Conservation (phyloP, 129 eudicot genomes). For the sunflower (Helianthus annuus) region DNA sequence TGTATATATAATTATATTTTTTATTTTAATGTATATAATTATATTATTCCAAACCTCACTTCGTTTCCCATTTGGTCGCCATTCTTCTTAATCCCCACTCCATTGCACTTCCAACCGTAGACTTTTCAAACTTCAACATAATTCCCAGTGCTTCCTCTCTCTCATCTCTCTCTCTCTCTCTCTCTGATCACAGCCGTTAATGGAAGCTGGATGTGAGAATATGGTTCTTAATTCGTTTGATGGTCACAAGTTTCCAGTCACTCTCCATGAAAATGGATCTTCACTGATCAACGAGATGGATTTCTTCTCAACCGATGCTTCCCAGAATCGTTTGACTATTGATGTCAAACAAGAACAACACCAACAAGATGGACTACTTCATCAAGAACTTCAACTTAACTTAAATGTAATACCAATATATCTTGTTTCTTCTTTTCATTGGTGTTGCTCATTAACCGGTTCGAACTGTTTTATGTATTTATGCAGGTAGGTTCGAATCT, state of each 20-base stretch:
- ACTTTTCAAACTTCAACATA: slow-evolving; percentile 16
- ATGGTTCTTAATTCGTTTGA: slow-evolving; percentile 39
- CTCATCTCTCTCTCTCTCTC: slow-evolving; percentile 11
- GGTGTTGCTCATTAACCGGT: no score
- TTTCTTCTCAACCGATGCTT: slow-evolving; percentile 30
- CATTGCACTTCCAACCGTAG: slow-evolving; percentile 5
- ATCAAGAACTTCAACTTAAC: slow-evolving; percentile 34
- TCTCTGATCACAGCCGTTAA: not conserved
- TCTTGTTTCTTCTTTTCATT: not conserved
- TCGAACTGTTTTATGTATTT: not conserved
- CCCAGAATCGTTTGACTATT: not conserved
- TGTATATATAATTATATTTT: not conserved
- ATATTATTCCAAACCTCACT: slow-evolving; percentile 18
- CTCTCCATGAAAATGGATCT: slow-evolving; percentile 12
- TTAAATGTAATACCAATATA: slow-evolving; percentile 33
- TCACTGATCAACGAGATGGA: slow-evolving; percentile 37
- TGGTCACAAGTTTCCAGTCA: slow-evolving; percentile 26
- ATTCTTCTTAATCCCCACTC: slow-evolving; percentile 33
- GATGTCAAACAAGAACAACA: slow-evolving; percentile 36
- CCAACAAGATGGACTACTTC: not conserved
- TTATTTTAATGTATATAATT: not conserved
- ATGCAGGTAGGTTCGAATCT: slow-evolving; percentile 46
- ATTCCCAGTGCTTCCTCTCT: not conserved
- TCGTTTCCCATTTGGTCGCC: slow-evolving; percentile 39
- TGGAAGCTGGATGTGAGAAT: slow-evolving; percentile 37